Percentiles rank a stretch among this genome's conserved stretches.
Conservation (phyloP, 129 eudicot genomes). For the Helianthus annuus region DNA sequence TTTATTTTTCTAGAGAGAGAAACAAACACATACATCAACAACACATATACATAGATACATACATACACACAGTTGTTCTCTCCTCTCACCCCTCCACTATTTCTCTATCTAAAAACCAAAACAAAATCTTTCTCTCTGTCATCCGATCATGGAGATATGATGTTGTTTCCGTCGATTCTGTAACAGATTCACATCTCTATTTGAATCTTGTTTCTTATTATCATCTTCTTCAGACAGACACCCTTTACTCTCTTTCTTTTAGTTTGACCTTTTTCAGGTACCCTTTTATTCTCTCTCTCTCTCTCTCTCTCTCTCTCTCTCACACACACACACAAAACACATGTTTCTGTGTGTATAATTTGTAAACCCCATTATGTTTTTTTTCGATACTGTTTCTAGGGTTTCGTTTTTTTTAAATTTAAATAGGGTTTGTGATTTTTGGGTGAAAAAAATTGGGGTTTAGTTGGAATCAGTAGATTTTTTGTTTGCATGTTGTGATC, state of each 20-base stretch:
- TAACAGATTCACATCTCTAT: slow-evolving; percentile 31
- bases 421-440: slow-evolving; percentile 24
- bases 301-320: slow-evolving; percentile 7
- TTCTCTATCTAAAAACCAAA: slow-evolving; percentile 28
- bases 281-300: slow-evolving; percentile 14
- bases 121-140: slow-evolving; percentile 21
- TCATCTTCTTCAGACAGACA: slow-evolving; percentile 13
- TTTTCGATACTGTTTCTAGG: slow-evolving; percentile 21
- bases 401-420: slow-evolving; percentile 21
- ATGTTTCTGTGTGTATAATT: slow-evolving; percentile 11
- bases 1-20: not conserved
- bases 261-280: slow-evolving; percentile 51
- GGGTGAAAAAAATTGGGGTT: slow-evolving; percentile 31
- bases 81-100: slow-evolving; percentile 33
- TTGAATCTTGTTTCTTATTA: slow-evolving; percentile 7
- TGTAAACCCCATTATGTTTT: slow-evolving; percentile 28
- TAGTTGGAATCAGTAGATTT: slow-evolving; percentile 25
- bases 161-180: slow-evolving; percentile 34
- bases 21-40: not conserved
- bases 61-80: slow-evolving; percentile 28
- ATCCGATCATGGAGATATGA: slow-evolving; percentile 45
- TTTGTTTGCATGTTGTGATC: slow-evolving; percentile 35
- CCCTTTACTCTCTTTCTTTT: slow-evolving; percentile 29
- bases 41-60: no score
- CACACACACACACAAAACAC: slow-evolving; percentile 29